Conservation (phyloP, 2,329 filamentous ascomycete genomes). For the Botrytis tulipae region DNA sequence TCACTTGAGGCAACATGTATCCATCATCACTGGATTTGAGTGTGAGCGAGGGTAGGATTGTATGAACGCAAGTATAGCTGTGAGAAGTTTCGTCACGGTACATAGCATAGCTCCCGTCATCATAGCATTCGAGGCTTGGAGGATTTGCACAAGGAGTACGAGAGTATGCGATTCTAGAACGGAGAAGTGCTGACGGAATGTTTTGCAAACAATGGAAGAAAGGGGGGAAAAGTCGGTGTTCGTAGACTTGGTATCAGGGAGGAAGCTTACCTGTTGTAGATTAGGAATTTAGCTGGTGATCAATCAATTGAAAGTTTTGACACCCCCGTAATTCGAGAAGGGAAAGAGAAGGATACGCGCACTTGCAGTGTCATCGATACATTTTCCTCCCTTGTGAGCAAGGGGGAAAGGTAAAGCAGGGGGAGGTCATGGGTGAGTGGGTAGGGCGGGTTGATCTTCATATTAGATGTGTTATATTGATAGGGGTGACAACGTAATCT, state of each 20-base stretch:
- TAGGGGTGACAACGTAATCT: not conserved
- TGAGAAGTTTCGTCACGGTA: not conserved
- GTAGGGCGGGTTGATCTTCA: conserved; percentile 11
- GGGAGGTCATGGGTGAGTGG: not conserved
- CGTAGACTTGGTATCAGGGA: not conserved
- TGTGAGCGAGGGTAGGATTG: not conserved
- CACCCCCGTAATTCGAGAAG: not conserved
- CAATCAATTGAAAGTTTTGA: not conserved
- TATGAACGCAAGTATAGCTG: not conserved
- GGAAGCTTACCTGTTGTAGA: not conserved
- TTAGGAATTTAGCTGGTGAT: not conserved
- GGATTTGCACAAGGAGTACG: not conserved
- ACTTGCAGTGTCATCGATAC: not conserved
- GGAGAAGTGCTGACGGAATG: not conserved
- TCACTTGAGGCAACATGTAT: not conserved
- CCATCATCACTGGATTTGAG: not conserved
- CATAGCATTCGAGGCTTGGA: not conserved
- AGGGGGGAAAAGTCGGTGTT: not conserved
- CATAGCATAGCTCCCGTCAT: not conserved
- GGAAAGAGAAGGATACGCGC: not conserved
- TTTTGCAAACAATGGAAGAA: not conserved
- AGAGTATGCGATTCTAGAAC: not conserved
- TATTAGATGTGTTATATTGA: conserved; percentile 10
- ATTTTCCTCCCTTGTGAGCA: not conserved
- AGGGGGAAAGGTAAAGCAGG: not conserved